Evolutionary conservation across 2,329 filamentous ascomycete species (phyloP), one percentile per base, ranked within the genome.

Genomic region (Fusarium humuli): DNA sequence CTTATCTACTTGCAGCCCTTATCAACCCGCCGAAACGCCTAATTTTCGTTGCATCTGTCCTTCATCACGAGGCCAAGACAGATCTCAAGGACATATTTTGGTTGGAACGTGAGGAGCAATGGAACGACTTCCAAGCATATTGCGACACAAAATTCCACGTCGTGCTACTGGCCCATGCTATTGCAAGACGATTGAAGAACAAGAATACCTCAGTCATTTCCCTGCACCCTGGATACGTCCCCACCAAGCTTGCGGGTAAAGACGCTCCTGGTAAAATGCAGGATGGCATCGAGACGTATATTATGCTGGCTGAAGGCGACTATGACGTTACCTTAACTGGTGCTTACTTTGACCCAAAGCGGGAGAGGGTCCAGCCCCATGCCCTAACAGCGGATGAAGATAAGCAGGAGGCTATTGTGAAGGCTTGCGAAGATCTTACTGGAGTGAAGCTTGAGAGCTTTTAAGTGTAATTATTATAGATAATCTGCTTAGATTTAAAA

Each of bases 221-320:
- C 12, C 47, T 75, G 50, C 69, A 75, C 34, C 73, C 72, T 29
- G 70, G 73, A 12, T 74, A 61, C 13, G 66, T 75, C 20, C 52
- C 71, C 3, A 75, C 73, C 9, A 74, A 73, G 57, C 53, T 75
- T 50, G 62, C 50, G 2, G 70, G 61, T 4, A 20, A 60, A 18
- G 44, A 23, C 5, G 64, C 64, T 10, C 56, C 64, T 1, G 63
- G 57, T 16, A 74, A 67, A 42, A 54, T 73, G 46, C 63, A 73
- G 22, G 71, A 72, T 50, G 67, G 69, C 10, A 56, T 71, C 20
- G 65, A 72, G 53, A 64, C 57, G 25, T 73, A 73, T 32, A 23
- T 73, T 9, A 71, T 65, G 57, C 22, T 73, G 29, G 71, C 61
- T 16, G 67, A 72, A 25, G 70, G 71, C 18, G 65, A 69, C 6